A percentile compares a stretch with the other conserved stretches of the same genome.
phyloP scores from a whole-genome alignment of 2,329 filamentous ascomycete genomes.

The Exserohilum rostratum region DNA sequence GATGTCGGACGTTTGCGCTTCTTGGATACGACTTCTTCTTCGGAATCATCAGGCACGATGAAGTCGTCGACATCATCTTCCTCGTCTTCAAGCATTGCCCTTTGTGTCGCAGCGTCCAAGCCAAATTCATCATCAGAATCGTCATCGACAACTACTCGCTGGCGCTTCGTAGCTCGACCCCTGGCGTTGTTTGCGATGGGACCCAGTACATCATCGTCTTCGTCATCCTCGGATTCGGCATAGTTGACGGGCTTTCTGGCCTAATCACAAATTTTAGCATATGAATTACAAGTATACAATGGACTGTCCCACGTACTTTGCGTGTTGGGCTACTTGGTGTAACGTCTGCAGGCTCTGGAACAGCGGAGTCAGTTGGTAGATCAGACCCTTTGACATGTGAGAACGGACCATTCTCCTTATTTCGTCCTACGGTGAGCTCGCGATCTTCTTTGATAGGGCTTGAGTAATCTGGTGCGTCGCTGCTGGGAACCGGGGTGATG shows the following conservation, averaged over 20 bases:
- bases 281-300: neutral
- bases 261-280: constrained; percentile 43
- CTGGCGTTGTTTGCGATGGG: constrained; percentile 56
- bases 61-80: constrained; percentile 87
- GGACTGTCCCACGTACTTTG: constrained; percentile 63
- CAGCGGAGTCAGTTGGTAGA: constrained; percentile 52
- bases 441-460: constrained; percentile 72
- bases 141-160: constrained; percentile 67
- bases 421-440: constrained; percentile 53
- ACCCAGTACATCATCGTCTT: constrained; percentile 73
- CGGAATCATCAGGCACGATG: constrained; percentile 83
- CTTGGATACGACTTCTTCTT: constrained; percentile 67
- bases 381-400: constrained; percentile 48
- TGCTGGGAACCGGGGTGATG: constrained; percentile 79
- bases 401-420: constrained; percentile 59
- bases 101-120: constrained; percentile 62
- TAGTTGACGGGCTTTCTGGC: constrained; percentile 75
- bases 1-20: constrained; percentile 70
- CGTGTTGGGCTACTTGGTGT: constrained; percentile 75
- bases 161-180: constrained; percentile 60
- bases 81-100: constrained; percentile 62
- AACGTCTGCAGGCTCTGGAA: constrained; percentile 52
- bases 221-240: constrained; percentile 76
- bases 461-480: constrained; percentile 71
- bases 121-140: constrained; percentile 71